phyloP scores from a whole-genome alignment of 768 basidiomycete genomes.

The Paxillus rubicundulus region DNA sequence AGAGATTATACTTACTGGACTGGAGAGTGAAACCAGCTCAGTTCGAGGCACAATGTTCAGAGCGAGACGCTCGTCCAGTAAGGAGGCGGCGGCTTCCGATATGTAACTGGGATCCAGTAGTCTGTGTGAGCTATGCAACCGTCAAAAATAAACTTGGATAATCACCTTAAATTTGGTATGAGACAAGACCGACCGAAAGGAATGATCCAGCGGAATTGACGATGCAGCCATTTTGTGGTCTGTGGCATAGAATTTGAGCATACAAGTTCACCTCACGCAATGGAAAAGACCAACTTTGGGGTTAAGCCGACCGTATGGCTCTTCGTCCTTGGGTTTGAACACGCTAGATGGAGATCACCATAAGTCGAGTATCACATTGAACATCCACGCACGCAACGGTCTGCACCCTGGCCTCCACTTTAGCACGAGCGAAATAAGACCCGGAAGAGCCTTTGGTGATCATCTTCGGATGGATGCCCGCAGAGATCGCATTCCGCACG shows the following conservation, averaged over 20 bases:
- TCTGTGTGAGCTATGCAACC: background rate
- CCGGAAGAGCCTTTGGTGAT: constrained; percentile 88
- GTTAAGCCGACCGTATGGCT: constrained; percentile 85
- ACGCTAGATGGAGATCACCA: constrained; percentile 46
- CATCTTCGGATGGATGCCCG: constrained; percentile 87
- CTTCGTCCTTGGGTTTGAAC: constrained; percentile 91
- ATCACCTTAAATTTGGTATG: constrained; percentile 82
- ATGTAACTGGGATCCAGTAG: constrained; percentile 57
- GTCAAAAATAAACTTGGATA: background rate
- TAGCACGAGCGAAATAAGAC: constrained; percentile 87
- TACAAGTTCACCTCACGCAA: background rate
- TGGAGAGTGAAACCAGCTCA: constrained; percentile 77
- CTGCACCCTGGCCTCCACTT: constrained; percentile 70
- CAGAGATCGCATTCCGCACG: constrained; percentile 65
- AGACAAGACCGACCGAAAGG: constrained; percentile 88
- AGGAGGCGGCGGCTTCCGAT: constrained; percentile 84
- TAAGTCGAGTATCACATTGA: background rate
- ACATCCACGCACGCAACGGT: constrained; percentile 67
- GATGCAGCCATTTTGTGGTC: constrained; percentile 89
- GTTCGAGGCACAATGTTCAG: constrained; percentile 85
- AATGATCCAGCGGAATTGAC: constrained; percentile 86
- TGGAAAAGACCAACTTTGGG: constrained; percentile 58
- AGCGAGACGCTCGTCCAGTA: constrained; percentile 71
- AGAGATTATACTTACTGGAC: constrained; percentile 42
- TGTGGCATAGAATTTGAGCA: constrained; percentile 25